phyloP scores from a whole-genome alignment of 1,284 basidiomycete genomes.

The Boletellus deceptivus region DNA sequence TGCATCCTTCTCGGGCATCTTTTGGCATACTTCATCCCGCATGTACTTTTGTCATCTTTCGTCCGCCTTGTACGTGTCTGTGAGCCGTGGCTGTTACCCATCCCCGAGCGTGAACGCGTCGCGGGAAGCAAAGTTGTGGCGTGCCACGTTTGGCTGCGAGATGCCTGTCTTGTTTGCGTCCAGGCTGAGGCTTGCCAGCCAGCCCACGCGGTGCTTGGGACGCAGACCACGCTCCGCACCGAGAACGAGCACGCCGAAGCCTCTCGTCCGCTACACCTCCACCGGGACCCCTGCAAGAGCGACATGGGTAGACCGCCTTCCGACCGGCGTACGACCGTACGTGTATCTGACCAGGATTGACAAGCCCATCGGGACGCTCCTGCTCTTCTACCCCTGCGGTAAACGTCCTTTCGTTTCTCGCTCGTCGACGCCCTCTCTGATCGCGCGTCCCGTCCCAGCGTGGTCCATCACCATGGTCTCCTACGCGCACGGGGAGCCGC shows the following conservation, averaged over 20 bases:
- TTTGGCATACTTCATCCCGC: constrained; percentile 31
- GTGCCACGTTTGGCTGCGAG: background rate
- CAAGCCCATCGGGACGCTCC: constrained; percentile 92
- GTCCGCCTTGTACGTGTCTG: constrained; percentile 24
- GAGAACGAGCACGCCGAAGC: background rate
- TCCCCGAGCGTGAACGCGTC: background rate
- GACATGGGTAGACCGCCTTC: constrained; percentile 71
- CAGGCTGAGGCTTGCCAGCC: background rate
- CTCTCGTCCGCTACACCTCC: constrained; percentile 17
- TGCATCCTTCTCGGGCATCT: constrained; percentile 24
- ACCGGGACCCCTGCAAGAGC: constrained; percentile 19
- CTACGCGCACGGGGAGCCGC: constrained; percentile 67
- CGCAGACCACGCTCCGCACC: background rate
- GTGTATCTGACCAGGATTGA: constrained; percentile 85
- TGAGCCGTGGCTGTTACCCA: constrained; percentile 13
- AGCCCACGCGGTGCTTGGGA: background rate
- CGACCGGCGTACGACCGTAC: constrained; percentile 69
- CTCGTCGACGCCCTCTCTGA: background rate
- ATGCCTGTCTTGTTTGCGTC: constrained; percentile 18
- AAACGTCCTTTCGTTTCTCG: constrained; percentile 29
- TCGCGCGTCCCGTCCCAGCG: constrained; percentile 50
- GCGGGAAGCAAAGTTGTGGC: background rate
- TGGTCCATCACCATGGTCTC: constrained; percentile 97
- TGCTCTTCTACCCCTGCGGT: constrained; percentile 95
- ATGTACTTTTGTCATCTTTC: constrained; percentile 24